Base-by-base conservation (phyloP, 768 basidiomycete species). In the Cyclocybe cylindracea region DNA sequence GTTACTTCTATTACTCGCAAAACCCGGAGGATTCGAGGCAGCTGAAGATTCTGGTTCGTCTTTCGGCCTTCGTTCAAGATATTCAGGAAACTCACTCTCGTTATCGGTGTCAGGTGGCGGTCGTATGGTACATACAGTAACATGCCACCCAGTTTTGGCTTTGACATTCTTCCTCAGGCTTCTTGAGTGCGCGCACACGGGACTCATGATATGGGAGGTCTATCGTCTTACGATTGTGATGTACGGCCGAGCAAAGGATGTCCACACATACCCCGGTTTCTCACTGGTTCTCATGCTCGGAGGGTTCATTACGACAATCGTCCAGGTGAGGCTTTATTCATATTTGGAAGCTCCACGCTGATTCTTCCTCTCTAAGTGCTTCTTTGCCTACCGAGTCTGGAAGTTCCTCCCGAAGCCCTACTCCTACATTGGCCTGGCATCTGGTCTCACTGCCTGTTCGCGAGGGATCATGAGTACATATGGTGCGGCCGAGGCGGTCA, bases 21-120 rank as follows among this genome's bases (percentile, higher is more conserved):
- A 24, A 24, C 24, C 24, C 41, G 32, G 48, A 8, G 40, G 44
- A 16, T 68, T 57, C 54, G 51, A 61, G 9, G 42, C 48, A 2
- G 66, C 66, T 54, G 54, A 37, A 24, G 24, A 5, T 5, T 24
- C 3, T 24, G 24, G 24, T 24, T 24, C 24, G 24, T 24, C 24
- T 6, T 39, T 44, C 44, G 6, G 31, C 3, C 48, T 62, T 14
- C 44, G 18, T 45, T 61, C 50, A 66, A 67, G 49, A 39, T 64
- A 46, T 37, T 37, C 7, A 11, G 6, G 16, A 13, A 14, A 3
- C 33, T 46, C 13, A 13, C 29, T 16, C 19, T 38, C 39, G n/a
- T 14, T 13, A 11, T 24, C 5, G 24, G 24, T 24, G 3, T 24
- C 35, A 48, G 46, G 46, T 48, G 24, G 46, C 18, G 5, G 5